Percentiles rank a stretch among this genome's conserved stretches.
Conservation (phyloP, 352 stramenopile genomes). For the Pythium periplocum region DNA sequence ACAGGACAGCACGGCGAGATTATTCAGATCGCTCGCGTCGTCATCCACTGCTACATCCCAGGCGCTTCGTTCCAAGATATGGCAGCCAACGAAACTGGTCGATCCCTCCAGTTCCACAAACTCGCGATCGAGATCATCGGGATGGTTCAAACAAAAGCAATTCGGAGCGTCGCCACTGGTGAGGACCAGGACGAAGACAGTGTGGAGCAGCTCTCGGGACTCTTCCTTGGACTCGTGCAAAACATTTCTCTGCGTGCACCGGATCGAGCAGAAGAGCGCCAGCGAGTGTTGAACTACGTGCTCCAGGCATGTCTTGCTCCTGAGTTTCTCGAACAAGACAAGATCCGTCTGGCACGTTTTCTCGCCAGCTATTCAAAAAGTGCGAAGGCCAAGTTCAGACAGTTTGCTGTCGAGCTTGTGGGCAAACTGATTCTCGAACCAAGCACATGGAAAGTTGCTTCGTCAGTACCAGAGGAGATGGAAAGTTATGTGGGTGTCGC, state of each 20-base stretch:
- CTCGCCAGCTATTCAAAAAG: constrained; percentile 72
- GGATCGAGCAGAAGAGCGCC: constrained; percentile 62
- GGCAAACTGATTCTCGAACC: constrained; percentile 60
- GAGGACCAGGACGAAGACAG: constrained; percentile 25
- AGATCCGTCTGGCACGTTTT: constrained; percentile 55
- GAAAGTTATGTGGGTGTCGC: constrained; percentile 42
- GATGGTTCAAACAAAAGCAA: constrained; percentile 24
- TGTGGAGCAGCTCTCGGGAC: constrained; percentile 15
- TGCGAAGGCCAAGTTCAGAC: constrained; percentile 65
- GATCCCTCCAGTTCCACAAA: constrained; percentile 61
- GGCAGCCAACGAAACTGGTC: constrained; percentile 40
- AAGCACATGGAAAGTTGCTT: constrained; percentile 40
- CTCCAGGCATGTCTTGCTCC: constrained; percentile 32
- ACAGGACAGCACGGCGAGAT: constrained; percentile 48
- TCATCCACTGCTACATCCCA: constrained; percentile 71
- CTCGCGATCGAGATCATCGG: constrained; percentile 47
- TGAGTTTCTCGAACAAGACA: constrained; percentile 50
- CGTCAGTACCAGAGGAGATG: constrained; percentile 20
- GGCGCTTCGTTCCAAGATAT: constrained; percentile 66
- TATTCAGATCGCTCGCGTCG: constrained; percentile 42
- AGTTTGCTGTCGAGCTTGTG: constrained; percentile 77
- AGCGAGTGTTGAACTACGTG: constrained; percentile 53
- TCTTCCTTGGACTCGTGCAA: constrained; percentile 51
- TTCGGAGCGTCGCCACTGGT: neutral
- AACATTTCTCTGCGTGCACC: constrained; percentile 76